phyloP scores from a whole-genome alignment of 2,329 filamentous ascomycete species.

The Aspergillus persii region DNA sequence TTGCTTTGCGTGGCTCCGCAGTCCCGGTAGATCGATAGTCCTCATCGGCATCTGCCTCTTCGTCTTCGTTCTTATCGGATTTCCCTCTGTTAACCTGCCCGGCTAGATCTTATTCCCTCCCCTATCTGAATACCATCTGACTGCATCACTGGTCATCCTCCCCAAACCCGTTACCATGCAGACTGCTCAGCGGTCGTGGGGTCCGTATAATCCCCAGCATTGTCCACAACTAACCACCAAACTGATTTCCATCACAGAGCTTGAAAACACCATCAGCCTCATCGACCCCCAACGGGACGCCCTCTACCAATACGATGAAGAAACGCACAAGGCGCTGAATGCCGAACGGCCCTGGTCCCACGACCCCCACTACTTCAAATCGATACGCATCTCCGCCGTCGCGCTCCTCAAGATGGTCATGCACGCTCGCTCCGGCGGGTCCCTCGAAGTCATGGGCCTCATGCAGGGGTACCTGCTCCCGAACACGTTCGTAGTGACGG shows the following conservation, averaged over 20 bases:
- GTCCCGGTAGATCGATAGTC: neutral
- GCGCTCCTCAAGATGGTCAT: conserved; percentile 98
- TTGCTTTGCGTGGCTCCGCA: neutral
- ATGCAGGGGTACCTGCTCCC: conserved; percentile 94
- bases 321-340: conserved; percentile 65
- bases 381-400: conserved; percentile 87
- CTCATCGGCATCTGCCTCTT: neutral
- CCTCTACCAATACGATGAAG: conserved; percentile 78
- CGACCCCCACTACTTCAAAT: conserved; percentile 85
- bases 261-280: conserved; percentile 80
- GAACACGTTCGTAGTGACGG: conserved; percentile 83
- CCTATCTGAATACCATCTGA: neutral
- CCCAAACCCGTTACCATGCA: conserved; percentile 46
- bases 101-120: neutral
- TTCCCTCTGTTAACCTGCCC: neutral
- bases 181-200: conserved; percentile 60
- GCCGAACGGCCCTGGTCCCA: conserved; percentile 69
- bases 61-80: neutral
- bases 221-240: conserved; percentile 5
- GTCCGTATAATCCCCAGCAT: conserved; percentile 35
- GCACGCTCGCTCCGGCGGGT: conserved; percentile 93
- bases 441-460: conserved; percentile 92
- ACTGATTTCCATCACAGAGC: conserved; percentile 57
- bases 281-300: conserved; percentile 85
- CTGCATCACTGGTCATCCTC: neutral